A percentile compares a stretch with the other conserved stretches of the same genome.
Evolutionary conservation across 2,329 filamentous ascomycete species (phyloP).

Genomic region (Fusarium sublunatum): DNA sequence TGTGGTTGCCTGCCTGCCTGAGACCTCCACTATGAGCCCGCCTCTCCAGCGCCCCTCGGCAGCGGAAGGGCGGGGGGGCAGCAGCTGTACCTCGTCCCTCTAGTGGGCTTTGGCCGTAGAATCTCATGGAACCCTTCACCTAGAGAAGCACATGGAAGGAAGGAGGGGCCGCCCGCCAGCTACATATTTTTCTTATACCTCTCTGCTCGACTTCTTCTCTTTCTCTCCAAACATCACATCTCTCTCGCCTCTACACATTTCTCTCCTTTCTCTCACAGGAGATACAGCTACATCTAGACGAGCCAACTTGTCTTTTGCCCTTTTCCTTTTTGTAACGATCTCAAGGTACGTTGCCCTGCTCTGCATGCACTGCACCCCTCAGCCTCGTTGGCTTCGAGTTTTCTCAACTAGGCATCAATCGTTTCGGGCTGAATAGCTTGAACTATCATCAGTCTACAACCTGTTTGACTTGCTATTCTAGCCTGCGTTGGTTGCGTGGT

Average conservation of each 20-base stretch:
- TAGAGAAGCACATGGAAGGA: slow-evolving; percentile 45
- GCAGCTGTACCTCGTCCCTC: slow-evolving; percentile 1
- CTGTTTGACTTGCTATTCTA: slow-evolving; percentile 4
- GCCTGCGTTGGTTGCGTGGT: background rate
- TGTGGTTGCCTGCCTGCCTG: slow-evolving; percentile 29
- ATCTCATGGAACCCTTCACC: slow-evolving; percentile 60
- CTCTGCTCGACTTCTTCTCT: slow-evolving; percentile 42
- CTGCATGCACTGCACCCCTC: slow-evolving; percentile 12
- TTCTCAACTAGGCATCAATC: background rate
- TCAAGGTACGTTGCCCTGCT: slow-evolving; percentile 42
- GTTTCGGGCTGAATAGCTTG: slow-evolving; percentile 3
- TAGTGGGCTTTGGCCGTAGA: slow-evolving; percentile 52
- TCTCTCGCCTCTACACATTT: slow-evolving; percentile 28
- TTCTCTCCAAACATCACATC: slow-evolving; percentile 39
- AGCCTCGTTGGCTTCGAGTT: slow-evolving; percentile 21
- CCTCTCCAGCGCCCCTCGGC: slow-evolving; percentile 7
- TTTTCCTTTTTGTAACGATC: slow-evolving; percentile 44
- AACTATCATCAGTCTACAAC: background rate
- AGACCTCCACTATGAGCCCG: slow-evolving; percentile 5
- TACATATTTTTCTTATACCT: slow-evolving; percentile 53
- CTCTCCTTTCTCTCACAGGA: slow-evolving; percentile 36
- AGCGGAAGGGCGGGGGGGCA: slow-evolving; percentile 26
- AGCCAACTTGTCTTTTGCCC: slow-evolving; percentile 40
- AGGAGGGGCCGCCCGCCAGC: slow-evolving; percentile 45
- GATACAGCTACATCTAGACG: slow-evolving; percentile 43